Percentiles rank a stretch among this genome's conserved stretches.
Evolutionary conservation across 768 basidiomycete species (phyloP).

Genomic region (Lentinula guzmanii): DNA sequence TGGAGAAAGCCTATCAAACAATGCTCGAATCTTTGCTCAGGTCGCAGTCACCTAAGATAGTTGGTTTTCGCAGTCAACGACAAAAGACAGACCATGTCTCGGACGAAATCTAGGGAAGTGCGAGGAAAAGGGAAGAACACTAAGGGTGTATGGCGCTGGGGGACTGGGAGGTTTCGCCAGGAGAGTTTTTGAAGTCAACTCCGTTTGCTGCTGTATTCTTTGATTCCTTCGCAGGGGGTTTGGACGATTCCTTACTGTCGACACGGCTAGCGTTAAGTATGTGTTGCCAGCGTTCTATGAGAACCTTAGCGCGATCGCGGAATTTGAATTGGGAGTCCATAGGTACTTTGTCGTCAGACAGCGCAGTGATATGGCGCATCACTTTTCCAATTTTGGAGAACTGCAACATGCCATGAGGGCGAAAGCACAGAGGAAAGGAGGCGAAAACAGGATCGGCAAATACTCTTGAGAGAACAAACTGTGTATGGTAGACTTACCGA

Average conservation of each 20-base stretch:
- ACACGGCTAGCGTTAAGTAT: slow-evolving; percentile 33
- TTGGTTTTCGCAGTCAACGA: too few species aligned
- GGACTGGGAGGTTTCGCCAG: not conserved
- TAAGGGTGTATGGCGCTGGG: not conserved
- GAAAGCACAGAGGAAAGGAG: not conserved
- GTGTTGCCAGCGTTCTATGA: slow-evolving; percentile 67
- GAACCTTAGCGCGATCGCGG: slow-evolving; percentile 58
- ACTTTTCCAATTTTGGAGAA: slow-evolving; percentile 84
- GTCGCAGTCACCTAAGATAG: too few species aligned
- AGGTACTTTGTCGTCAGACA: slow-evolving; percentile 51
- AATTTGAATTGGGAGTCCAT: slow-evolving; percentile 61
- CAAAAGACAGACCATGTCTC: too few species aligned
- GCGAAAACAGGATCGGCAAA: not conserved
- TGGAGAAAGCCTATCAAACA: too few species aligned
- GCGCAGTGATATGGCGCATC: slow-evolving; percentile 77
- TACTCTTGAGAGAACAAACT: not conserved
- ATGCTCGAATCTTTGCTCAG: too few species aligned
- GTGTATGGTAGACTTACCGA: slow-evolving; percentile 22
- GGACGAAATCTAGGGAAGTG: too few species aligned
- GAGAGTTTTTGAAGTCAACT: not conserved
- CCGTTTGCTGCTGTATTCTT: not conserved
- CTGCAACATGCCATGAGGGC: slow-evolving; percentile 28
- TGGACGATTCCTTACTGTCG: not conserved
- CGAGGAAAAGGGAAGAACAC: too few species aligned
- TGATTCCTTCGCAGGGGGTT: not conserved